phyloP scores from a whole-genome alignment of 179 eudicot species.

The Silene coronaria region DNA sequence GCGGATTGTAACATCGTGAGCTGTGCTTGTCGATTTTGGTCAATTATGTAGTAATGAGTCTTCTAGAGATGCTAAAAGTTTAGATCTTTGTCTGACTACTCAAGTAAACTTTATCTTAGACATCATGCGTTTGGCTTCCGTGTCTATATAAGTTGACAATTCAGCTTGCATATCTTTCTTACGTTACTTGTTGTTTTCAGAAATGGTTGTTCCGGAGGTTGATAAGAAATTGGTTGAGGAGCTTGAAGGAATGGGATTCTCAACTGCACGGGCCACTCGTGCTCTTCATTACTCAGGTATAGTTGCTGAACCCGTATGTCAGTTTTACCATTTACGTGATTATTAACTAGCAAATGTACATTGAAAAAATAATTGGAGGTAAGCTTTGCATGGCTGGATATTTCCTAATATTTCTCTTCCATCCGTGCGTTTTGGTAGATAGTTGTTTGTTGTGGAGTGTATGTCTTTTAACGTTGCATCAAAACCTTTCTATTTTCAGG shows the following conservation, averaged over 20 bases:
- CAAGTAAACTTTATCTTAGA: neutral
- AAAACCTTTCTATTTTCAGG: constrained; percentile 38
- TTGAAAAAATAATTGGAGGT: neutral
- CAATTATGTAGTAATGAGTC: too few relatives aligned
- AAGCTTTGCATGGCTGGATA: neutral
- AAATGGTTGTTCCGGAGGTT: constrained; percentile 94
- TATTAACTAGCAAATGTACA: neutral
- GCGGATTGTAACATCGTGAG: too few relatives aligned
- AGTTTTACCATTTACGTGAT: neutral
- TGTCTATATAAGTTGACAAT: neutral
- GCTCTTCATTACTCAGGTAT: constrained; percentile 87
- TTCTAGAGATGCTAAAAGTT: too few relatives aligned
- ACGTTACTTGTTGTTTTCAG: constrained; percentile 30
- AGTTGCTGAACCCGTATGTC: neutral
- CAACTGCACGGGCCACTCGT: constrained; percentile 69
- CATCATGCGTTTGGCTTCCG: neutral
- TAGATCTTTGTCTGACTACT: neutral
- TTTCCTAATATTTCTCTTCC: neutral
- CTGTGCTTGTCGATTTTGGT: too few relatives aligned
- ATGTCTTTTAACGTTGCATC: neutral
- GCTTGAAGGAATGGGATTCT: constrained; percentile 89
- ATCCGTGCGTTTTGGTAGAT: neutral
- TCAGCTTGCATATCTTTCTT: neutral
- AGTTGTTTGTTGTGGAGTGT: neutral
- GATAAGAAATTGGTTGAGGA: constrained; percentile 60